These are phyloP conservation scores for Aspergillus felis DNA, from an alignment of 2,329 filamentous ascomycete genomes.

Conservation along the genomic window DNA sequence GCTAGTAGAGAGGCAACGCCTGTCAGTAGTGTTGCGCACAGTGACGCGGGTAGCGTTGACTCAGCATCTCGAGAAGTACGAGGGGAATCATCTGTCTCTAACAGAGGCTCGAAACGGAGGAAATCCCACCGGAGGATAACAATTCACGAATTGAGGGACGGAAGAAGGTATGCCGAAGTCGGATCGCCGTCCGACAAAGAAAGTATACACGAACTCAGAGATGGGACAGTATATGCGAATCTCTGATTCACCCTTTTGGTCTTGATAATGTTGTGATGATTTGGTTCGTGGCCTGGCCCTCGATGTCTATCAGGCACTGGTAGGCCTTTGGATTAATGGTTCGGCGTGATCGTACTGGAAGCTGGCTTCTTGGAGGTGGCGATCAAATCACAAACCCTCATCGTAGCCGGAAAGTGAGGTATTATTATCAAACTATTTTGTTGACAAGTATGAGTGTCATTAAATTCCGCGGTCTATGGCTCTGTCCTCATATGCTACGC, in stretches of 20 bases:
- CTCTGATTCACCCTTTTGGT: slow-evolving; percentile 16
- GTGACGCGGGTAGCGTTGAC: slow-evolving; percentile 32
- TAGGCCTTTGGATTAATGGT: too few species aligned
- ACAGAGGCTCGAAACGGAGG: slow-evolving; percentile 26
- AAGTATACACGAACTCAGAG: slow-evolving; percentile 40
- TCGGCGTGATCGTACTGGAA: background rate
- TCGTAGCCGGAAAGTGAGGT: background rate
- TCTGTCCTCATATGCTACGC: background rate
- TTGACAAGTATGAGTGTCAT: background rate
- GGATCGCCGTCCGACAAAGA: slow-evolving; percentile 35
- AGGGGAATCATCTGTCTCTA: slow-evolving; percentile 18
- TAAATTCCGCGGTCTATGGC: background rate
- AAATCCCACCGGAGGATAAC: slow-evolving; percentile 34
- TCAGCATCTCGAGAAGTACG: slow-evolving; percentile 16
- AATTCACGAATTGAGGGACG: slow-evolving; percentile 41
- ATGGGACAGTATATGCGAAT: slow-evolving; percentile 43
- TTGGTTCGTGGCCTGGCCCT: background rate
- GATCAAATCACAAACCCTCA: background rate
- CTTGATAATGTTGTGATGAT: background rate
- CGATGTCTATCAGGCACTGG: too few species aligned
- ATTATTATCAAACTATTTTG: background rate
- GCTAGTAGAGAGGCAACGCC: slow-evolving; percentile 25
- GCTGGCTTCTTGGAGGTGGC: background rate
- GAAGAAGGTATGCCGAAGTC: slow-evolving; percentile 39
- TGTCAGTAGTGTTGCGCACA: slow-evolving; percentile 24